Evolutionary conservation across 163 green algal genomes (phyloP).

Genomic region (Chloromonas sp.): DNA sequence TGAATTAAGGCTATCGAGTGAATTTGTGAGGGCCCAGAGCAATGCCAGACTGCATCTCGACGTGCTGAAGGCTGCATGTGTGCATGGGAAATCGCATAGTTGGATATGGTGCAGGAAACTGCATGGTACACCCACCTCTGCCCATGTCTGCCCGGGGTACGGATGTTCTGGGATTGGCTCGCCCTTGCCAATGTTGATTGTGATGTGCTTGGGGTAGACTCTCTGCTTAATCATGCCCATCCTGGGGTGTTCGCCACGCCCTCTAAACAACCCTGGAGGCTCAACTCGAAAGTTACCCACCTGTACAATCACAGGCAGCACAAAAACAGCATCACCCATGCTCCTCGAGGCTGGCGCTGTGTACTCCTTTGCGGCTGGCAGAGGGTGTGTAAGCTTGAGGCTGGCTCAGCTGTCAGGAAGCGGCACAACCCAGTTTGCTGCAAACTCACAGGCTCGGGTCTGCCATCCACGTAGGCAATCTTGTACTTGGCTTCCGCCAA

Average conservation of each 20-base stretch:
- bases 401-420: no score
- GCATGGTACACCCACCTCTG: conserved; percentile 28
- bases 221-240: conserved; percentile 96
- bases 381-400: no score
- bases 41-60: no score
- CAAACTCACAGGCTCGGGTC: conserved; percentile 65
- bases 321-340: background rate
- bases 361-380: no score
- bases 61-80: no score
- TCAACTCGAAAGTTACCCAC: conserved; percentile 98
- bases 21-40: no score
- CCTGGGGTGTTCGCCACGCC: conserved; percentile 95
- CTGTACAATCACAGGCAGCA: conserved; percentile 28
- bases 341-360: background rate
- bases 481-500: conserved; percentile 87
- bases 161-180: conserved; percentile 80
- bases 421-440: no score
- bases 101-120: no score
- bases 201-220: conserved; percentile 94
- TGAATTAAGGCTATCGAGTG: no score
- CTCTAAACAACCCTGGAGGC: conserved; percentile 94
- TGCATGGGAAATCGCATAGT: no score
- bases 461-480: conserved; percentile 76
- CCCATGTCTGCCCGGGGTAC: conserved; percentile 79
- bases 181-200: conserved; percentile 92